Conservation (phyloP, 2,329 filamentous ascomycete species). For the Xylariaceae sp. region DNA sequence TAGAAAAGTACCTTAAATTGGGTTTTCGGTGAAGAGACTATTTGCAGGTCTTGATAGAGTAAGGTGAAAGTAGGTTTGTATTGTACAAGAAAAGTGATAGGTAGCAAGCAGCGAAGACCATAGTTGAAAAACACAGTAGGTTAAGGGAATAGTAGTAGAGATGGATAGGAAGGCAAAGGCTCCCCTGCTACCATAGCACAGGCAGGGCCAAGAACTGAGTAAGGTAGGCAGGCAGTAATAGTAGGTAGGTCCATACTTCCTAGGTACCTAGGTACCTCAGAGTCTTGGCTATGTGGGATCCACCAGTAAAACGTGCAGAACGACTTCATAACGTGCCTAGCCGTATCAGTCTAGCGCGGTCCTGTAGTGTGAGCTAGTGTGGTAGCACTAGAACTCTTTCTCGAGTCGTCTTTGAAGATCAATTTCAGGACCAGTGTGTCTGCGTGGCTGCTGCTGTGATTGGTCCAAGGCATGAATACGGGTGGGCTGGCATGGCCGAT, state of each 20-base stretch:
- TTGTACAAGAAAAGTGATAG: not conserved
- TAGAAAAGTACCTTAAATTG: conserved; percentile 15
- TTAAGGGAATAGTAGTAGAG: not conserved
- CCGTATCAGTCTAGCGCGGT: conserved; percentile 13
- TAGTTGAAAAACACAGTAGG: not conserved
- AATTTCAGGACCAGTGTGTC: conserved; percentile 28
- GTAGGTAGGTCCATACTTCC: no score
- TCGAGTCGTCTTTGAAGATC: conserved; percentile 28
- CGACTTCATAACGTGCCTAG: not conserved
- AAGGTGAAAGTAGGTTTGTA: not conserved
- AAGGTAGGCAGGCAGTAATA: not conserved
- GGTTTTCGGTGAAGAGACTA: conserved; percentile 21
- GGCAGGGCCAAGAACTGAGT: not conserved
- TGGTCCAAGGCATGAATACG: conserved; percentile 18
- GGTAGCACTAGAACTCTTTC: conserved; percentile 29
- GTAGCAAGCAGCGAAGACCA: not conserved
- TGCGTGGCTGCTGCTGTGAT: conserved; percentile 5
- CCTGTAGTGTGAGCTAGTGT: conserved; percentile 14
- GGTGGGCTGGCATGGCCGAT: conserved; percentile 28
- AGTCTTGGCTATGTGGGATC: conserved; percentile 8
- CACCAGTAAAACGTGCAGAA: not conserved
- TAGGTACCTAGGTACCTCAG: conserved; percentile 10
- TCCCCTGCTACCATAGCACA: no score
- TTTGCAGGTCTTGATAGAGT: conserved; percentile 19
- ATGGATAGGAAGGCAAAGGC: conserved; percentile 1